Evolutionary conservation across 1,139 yeast species (phyloP).

Genomic region (Blastobotrys ciferrii): DNA sequence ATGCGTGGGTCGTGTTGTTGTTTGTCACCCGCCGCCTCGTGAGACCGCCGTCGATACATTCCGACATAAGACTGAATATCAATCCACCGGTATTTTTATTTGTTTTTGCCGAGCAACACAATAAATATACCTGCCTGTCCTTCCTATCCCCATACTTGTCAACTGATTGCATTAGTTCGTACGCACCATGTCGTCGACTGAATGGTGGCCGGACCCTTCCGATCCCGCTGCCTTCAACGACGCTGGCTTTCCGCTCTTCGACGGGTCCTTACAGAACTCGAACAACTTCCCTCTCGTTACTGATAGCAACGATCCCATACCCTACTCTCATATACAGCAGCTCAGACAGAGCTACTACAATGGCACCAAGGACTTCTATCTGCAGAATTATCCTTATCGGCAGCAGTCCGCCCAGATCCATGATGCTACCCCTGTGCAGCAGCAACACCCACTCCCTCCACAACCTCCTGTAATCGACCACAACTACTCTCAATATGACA

Average conservation of each 20-base stretch:
- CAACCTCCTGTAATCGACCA: neutral
- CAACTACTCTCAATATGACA: constrained; percentile 5
- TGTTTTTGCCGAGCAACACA: neutral
- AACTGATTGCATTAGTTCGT: no score
- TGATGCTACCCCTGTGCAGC: constrained; percentile 1
- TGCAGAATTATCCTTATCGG: neutral
- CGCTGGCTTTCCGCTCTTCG: neutral
- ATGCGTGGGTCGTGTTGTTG: neutral
- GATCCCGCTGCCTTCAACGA: neutral
- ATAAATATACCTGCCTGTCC: neutral
- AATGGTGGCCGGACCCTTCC: neutral
- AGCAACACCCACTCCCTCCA: neutral
- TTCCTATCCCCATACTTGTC: no score
- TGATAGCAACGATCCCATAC: neutral
- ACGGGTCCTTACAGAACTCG: no score
- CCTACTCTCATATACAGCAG: neutral
- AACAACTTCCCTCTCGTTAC: neutral
- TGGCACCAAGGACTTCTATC: neutral
- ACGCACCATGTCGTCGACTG: neutral
- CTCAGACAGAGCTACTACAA: neutral
- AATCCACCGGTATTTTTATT: neutral
- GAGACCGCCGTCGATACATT: neutral
- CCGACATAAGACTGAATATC: neutral
- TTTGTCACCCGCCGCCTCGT: neutral
- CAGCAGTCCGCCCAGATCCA: neutral